Evolutionary conservation across 495 filamentous ascomycete species (phyloP).

Genomic region (Penicillium canariense): DNA sequence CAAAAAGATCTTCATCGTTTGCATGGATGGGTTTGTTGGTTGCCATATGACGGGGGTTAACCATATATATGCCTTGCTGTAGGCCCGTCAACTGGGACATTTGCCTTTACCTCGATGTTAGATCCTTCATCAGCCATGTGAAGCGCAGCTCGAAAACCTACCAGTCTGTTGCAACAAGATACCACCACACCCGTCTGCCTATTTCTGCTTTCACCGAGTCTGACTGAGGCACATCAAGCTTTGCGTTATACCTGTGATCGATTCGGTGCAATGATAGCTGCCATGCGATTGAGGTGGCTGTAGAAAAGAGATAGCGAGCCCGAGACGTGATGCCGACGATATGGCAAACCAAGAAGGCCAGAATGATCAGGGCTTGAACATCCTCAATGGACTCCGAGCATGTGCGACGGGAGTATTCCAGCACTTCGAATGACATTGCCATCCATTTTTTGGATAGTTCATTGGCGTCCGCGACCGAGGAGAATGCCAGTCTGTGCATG

Average conservation of each 20-base stretch:
- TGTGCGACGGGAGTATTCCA: conserved; percentile 34
- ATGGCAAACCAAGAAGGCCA: conserved; percentile 37
- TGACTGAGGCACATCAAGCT: conserved; percentile 11
- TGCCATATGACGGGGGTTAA: conserved; percentile 42
- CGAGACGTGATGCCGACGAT: conserved; percentile 39
- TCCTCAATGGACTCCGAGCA: conserved; percentile 36
- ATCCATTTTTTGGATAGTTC: conserved; percentile 34
- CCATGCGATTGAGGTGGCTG: conserved; percentile 32
- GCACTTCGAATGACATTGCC: conserved; percentile 34
- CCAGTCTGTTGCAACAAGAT: conserved; percentile 48
- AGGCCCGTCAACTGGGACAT: conserved; percentile 35
- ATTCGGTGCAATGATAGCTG: conserved; percentile 43
- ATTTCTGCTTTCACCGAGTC: conserved; percentile 37
- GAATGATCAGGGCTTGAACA: conserved; percentile 43
- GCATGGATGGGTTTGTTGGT: conserved; percentile 45
- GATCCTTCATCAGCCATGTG: not conserved
- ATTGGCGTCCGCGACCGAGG: conserved; percentile 30
- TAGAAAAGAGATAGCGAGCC: conserved; percentile 31
- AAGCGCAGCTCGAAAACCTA: conserved; percentile 10
- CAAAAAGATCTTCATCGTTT: conserved; percentile 43
- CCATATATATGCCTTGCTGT: conserved; percentile 40
- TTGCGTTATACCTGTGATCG: conserved; percentile 30
- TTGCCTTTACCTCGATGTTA: conserved; percentile 27
- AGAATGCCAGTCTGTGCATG: conserved; percentile 25
- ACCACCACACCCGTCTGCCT: conserved; percentile 50